phyloP scores from a whole-genome alignment of 1,139 yeast genomes.

The Blastobotrys serpentis region DNA sequence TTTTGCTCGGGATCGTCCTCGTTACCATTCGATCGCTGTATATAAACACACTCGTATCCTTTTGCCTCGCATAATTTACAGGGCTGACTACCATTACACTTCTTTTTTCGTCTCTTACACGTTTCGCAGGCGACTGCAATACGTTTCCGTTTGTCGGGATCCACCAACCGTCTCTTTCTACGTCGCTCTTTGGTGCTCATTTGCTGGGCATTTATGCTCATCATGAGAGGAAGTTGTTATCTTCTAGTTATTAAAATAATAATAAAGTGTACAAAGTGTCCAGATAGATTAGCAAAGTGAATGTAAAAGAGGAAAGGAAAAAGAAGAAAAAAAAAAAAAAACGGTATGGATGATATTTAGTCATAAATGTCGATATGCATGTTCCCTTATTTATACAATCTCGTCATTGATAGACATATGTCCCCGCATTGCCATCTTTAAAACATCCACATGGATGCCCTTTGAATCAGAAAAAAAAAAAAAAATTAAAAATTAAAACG shows the following conservation, averaged over 20 bases:
- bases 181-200: conserved; percentile 6
- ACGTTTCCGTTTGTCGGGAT: conserved; percentile 6
- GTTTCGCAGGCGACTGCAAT: conserved; percentile 7
- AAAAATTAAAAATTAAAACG: too few species aligned
- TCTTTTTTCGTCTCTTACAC: conserved; percentile 4
- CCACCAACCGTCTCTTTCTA: neutral
- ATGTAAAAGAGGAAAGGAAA: neutral
- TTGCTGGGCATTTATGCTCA: neutral
- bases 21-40: neutral
- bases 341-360: neutral
- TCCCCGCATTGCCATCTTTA: neutral
- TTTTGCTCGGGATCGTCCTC: neutral
- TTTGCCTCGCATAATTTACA: neutral
- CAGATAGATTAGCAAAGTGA: too few species aligned
- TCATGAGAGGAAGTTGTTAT: neutral
- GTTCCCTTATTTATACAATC: neutral
- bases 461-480: too few species aligned
- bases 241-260: too few species aligned
- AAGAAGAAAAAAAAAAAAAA: too few species aligned
- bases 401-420: neutral
- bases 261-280: too few species aligned
- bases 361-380: neutral
- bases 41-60: conserved; percentile 4
- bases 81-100: conserved; percentile 8
- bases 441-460: neutral